Percentiles rank a stretch among this genome's conserved stretches.
phyloP scores from a whole-genome alignment of 1,284 basidiomycete species.

The Ganoderma leucocontextum region DNA sequence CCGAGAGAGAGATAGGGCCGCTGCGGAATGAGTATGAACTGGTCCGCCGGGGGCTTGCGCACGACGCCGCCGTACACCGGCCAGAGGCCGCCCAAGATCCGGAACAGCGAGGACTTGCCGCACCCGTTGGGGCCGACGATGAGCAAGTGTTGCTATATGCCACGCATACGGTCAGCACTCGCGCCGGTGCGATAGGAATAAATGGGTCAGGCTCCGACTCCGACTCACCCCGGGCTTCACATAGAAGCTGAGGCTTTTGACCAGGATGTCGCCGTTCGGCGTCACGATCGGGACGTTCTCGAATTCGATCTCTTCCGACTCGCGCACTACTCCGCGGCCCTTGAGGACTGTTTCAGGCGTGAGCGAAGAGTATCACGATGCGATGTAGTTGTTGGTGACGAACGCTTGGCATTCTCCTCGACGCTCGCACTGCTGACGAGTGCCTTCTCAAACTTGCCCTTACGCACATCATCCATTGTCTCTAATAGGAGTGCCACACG shows the following conservation, averaged over 20 bases:
- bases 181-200: background rate
- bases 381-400: conserved; percentile 38
- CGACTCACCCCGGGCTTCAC: conserved; percentile 86
- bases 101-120: conserved; percentile 92
- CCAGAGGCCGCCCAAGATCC: conserved; percentile 97
- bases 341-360: conserved; percentile 66
- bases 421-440: conserved; percentile 79
- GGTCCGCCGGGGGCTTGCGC: conserved; percentile 88
- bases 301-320: conserved; percentile 91
- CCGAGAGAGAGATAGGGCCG: conserved; percentile 94
- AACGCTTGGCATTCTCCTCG: conserved; percentile 85
- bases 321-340: conserved; percentile 81
- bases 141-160: conserved; percentile 80
- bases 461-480: conserved; percentile 89
- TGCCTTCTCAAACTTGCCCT: conserved; percentile 90
- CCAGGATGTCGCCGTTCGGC: conserved; percentile 93
- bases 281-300: conserved; percentile 95
- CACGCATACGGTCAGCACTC: background rate
- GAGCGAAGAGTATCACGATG: background rate
- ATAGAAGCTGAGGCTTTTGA: conserved; percentile 86
- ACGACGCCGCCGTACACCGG: conserved; percentile 95
- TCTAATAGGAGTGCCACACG: conserved; percentile 91
- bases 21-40: conserved; percentile 97
- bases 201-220: background rate
- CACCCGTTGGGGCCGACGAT: conserved; percentile 95